Base-by-base conservation (phyloP, 1,284 basidiomycete genomes). In the Ceratobasidium sp. region DNA sequence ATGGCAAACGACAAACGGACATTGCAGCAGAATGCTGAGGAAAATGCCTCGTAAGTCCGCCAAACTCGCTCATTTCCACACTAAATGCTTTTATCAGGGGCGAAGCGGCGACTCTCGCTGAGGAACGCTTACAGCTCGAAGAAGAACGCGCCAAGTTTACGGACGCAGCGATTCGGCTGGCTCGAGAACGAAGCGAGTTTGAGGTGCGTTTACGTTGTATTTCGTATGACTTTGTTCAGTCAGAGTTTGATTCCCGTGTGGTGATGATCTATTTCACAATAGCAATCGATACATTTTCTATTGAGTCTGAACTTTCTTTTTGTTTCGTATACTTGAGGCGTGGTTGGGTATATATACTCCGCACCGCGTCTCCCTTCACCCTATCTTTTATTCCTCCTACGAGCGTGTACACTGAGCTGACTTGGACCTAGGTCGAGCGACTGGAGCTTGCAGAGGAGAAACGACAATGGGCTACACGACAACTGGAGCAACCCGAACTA, bases 141-240 rank as follows among this genome's bases (percentile, higher is more conserved):
- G 80, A 83, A 10, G 90, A 94, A 74, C 83, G 89, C 12, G 80
- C 80, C 60, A 85, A 85, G 71, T 87, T 92, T 73, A 86, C 86
- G 0, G 86, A 88, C 69, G 87, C 86, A 12, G 82, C 86, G 13
- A 79, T 88, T 20, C 82, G 81, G 70, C 77, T 94, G 15, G 85
- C 85, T 0, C 84, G 85, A 72, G 91, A 93, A 71, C 86, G 86
- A 74, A 83, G 85, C 2, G 79, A 80, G 3, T 76, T 93, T 5
- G 90, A 92, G 84, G 91, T 91, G 75, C 73, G 75, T 73, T 47
- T 34, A 29, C 8, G n/a, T 22, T 12, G 45, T 8, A 17, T 8
- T 17, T 17, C 17, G 2, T 65, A 29, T 22, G 4, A 5, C 35
- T 27, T 35, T 3, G 54, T 56, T 49, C 62, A 20, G 17, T 68